A percentile compares a stretch with the other conserved stretches of the same genome.
phyloP scores from a whole-genome alignment of 2,329 filamentous ascomycete species.

The Fusarium oligoseptatum region DNA sequence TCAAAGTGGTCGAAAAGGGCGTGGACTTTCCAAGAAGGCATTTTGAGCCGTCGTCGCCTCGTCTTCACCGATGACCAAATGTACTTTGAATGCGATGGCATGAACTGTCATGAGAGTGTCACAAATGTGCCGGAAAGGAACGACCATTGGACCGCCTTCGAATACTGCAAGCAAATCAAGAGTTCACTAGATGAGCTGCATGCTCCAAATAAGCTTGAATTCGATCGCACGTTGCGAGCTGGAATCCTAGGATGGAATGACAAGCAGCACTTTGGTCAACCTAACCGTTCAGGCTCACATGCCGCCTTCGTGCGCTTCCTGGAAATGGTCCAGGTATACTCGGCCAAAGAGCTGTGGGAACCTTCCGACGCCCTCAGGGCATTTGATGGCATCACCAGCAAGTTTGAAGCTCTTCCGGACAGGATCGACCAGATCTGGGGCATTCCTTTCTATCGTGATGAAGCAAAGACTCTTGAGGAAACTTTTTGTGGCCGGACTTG shows the following conservation, averaged over 20 bases:
- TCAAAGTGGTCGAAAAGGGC: neutral
- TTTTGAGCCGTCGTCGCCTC: neutral
- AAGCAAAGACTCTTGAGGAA: neutral
- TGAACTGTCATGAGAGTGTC: constrained; percentile 1
- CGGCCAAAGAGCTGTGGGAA: neutral
- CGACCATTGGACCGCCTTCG: neutral
- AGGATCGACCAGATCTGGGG: neutral
- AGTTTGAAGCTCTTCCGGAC: neutral
- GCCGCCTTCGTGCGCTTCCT: neutral
- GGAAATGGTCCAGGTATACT: neutral
- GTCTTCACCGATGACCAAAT: neutral
- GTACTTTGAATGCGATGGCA: constrained; percentile 3
- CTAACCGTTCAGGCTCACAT: neutral
- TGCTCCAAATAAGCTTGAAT: neutral
- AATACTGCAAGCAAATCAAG: neutral
- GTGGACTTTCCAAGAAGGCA: neutral
- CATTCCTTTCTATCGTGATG: neutral
- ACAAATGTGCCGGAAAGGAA: neutral
- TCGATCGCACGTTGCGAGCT: neutral
- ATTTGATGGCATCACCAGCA: neutral
- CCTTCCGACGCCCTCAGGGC: neutral
- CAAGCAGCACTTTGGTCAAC: neutral
- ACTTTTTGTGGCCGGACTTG: neutral
- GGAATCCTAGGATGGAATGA: neutral
- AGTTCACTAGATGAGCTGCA: neutral